Evolutionary conservation across 2,329 filamentous ascomycete species (phyloP).

Genomic region (Pyricularia pennisetigena): DNA sequence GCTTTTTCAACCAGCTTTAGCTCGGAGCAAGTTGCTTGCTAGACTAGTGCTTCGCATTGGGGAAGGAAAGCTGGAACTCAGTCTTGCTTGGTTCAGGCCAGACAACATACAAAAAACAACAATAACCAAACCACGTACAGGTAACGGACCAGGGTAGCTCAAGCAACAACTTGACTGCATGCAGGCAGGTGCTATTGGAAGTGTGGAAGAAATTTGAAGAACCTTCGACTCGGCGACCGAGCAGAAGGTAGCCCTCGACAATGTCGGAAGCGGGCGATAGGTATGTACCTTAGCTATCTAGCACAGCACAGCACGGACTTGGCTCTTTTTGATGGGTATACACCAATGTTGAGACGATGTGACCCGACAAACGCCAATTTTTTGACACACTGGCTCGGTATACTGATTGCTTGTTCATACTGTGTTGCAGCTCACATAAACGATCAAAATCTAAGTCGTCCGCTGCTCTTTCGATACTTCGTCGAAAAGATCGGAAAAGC

Average conservation of each 20-base stretch:
- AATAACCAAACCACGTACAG: not conserved
- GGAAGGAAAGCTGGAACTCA: not conserved
- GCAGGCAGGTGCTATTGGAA: not conserved
- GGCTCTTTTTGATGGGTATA: not conserved
- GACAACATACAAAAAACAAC: not conserved
- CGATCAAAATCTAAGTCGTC: conserved; percentile 38
- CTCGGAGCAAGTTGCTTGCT: not conserved
- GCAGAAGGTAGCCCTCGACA: not conserved
- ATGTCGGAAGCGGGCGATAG: conserved; percentile 23
- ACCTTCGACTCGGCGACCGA: not conserved
- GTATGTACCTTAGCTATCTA: conserved; percentile 9
- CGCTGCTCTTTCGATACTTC: conserved; percentile 41
- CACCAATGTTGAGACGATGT: not conserved
- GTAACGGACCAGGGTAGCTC: not conserved
- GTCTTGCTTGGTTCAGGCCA: not conserved
- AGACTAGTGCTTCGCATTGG: not conserved
- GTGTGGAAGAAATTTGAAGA: not conserved
- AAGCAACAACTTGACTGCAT: not conserved
- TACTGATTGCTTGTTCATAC: not conserved
- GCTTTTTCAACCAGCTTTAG: not conserved
- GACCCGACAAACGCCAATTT: not conserved
- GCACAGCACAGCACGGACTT: not conserved
- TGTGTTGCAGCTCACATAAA: conserved; percentile 27
- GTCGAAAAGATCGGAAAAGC: conserved; percentile 33
- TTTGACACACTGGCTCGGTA: not conserved